These are phyloP conservation scores for Boletus rex-veris DNA, from an alignment of 768 basidiomycete species.

Conservation along the genomic window DNA sequence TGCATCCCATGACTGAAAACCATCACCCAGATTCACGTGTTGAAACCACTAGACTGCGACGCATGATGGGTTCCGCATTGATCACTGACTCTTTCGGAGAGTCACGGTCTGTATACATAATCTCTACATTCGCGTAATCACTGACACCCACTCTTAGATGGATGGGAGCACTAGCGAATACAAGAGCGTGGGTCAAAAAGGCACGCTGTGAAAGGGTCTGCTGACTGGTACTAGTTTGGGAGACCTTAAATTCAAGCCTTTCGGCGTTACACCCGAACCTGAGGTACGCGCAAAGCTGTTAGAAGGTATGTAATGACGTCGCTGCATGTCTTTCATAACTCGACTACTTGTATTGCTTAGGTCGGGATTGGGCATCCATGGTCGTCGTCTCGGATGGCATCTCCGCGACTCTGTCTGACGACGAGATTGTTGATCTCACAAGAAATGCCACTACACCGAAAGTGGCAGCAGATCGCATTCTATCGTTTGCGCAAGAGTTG, in stretches of 20 bases:
- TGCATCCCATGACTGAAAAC: slow-evolving; percentile 86
- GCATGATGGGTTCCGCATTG: slow-evolving; percentile 86
- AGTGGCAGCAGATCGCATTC: slow-evolving; percentile 75
- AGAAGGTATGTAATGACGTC: slow-evolving; percentile 48
- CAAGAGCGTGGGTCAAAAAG: slow-evolving; percentile 61
- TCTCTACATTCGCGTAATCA: background rate
- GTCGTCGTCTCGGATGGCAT: slow-evolving; percentile 93
- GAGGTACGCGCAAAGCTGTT: slow-evolving; percentile 76
- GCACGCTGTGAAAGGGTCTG: background rate
- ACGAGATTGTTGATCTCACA: slow-evolving; percentile 90
- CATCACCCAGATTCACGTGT: slow-evolving; percentile 93
- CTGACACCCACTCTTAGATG: slow-evolving; percentile 47
- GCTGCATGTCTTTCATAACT: background rate
- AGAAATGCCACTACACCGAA: slow-evolving; percentile 68
- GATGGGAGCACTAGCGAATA: slow-evolving; percentile 95
- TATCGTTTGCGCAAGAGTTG: slow-evolving; percentile 84
- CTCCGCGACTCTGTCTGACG: slow-evolving; percentile 86
- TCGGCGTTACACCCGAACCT: slow-evolving; percentile 91
- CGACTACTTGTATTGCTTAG: slow-evolving; percentile 37
- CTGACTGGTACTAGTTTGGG: slow-evolving; percentile 56
- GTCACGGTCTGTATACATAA: slow-evolving; percentile 52
- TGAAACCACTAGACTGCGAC: slow-evolving; percentile 79
- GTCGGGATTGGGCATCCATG: slow-evolving; percentile 80
- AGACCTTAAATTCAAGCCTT: slow-evolving; percentile 84
- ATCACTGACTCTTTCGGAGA: slow-evolving; percentile 96